Percentiles rank a stretch among this genome's conserved stretches.
phyloP scores from a whole-genome alignment of 257 asterid genomes.

The Solanum virginianum region DNA sequence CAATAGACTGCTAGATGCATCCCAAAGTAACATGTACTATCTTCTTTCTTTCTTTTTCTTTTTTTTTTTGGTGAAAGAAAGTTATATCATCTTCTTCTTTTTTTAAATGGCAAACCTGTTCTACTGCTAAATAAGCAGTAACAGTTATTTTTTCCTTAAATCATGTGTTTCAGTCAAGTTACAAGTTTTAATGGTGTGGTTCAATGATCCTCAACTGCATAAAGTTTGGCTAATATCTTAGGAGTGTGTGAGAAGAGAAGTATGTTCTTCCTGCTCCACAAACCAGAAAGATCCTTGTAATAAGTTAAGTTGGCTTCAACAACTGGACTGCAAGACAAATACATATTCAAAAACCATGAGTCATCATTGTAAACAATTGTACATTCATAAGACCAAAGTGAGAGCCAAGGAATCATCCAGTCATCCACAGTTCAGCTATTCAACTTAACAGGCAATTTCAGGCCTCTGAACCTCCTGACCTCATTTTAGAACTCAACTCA shows the following conservation, averaged over 20 bases:
- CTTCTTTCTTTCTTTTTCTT: not conserved
- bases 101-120: not conserved
- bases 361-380: not conserved
- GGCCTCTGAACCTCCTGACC: not conserved
- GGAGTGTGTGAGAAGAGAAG: not conserved
- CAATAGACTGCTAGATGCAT: not conserved
- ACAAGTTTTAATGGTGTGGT: too few relatives aligned
- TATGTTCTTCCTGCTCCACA: not conserved
- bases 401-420: not conserved
- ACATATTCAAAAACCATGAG: not conserved
- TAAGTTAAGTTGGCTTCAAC: not conserved
- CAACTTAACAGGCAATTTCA: not conserved
- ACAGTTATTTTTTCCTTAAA: too few relatives aligned
- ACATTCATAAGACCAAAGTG: not conserved
- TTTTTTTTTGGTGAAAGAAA: not conserved
- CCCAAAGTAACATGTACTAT: not conserved
- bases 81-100: not conserved
- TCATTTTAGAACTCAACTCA: not conserved
- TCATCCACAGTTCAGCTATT: not conserved
- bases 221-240: not conserved
- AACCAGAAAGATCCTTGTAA: not conserved
- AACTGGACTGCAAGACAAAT: not conserved
- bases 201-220: not conserved
- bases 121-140: not conserved
- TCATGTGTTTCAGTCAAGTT: too few relatives aligned